These are phyloP conservation scores for Eutypella sp. DNA, from an alignment of 2,329 filamentous ascomycete genomes.

Conservation along the genomic window DNA sequence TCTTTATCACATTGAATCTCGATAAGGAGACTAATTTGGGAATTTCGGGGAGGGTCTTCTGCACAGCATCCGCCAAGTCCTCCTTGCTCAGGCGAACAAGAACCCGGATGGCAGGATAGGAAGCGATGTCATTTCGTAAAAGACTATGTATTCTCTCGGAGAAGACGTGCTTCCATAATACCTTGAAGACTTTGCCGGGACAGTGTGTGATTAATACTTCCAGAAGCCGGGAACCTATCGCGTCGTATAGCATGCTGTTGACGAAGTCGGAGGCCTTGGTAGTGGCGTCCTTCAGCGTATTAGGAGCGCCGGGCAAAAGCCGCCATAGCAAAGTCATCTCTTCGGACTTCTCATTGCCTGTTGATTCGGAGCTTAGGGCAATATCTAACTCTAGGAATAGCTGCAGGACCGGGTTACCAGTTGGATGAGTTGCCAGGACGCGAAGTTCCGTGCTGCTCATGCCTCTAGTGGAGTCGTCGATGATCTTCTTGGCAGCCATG, in stretches of 20 bases:
- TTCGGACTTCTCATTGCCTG: constrained; percentile 35
- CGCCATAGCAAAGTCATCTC: constrained; percentile 60
- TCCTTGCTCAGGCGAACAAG: constrained; percentile 82
- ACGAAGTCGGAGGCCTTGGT: constrained; percentile 74
- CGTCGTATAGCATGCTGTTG: constrained; percentile 82
- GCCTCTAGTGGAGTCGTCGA: constrained; percentile 66
- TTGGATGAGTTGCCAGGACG: constrained; percentile 79
- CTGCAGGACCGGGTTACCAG: constrained; percentile 90
- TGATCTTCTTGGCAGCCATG: constrained; percentile 73
- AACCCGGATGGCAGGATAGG: constrained; percentile 78
- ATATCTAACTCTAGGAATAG: constrained; percentile 84
- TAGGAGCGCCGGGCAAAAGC: constrained; percentile 69
- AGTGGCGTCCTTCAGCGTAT: constrained; percentile 65
- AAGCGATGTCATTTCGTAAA: constrained; percentile 83
- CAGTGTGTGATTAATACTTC: constrained; percentile 78
- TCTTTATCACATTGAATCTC: constrained; percentile 73
- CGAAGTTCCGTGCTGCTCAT: constrained; percentile 78
- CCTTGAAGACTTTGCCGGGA: constrained; percentile 87
- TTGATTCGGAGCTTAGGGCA: constrained; percentile 62
- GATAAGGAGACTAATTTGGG: constrained; percentile 67
- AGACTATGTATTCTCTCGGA: constrained; percentile 74
- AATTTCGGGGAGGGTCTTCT: constrained; percentile 68
- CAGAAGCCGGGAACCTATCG: constrained; percentile 82
- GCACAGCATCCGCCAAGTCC: constrained; percentile 69
- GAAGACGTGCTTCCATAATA: constrained; percentile 75